phyloP scores from a whole-genome alignment of 306 rosid species.

The Crotalaria pallida region DNA sequence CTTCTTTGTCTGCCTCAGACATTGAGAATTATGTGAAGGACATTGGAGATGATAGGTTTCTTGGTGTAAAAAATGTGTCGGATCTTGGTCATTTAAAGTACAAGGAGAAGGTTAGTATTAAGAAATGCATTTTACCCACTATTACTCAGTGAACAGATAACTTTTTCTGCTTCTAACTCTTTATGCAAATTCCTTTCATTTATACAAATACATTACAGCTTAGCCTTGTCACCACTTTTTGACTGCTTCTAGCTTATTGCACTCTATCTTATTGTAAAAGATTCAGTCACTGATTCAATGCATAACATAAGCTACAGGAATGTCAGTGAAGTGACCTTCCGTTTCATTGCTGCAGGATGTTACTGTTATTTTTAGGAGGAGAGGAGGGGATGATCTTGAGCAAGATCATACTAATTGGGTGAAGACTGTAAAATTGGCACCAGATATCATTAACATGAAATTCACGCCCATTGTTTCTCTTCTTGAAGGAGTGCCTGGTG shows the following conservation, averaged over 20 bases:
- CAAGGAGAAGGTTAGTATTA: conserved; percentile 86
- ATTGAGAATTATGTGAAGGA: conserved; percentile 78
- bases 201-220: conserved; percentile 10
- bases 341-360: conserved; percentile 69
- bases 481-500: conserved; percentile 79
- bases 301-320: not conserved
- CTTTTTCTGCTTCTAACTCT: not conserved
- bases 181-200: not conserved
- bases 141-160: not conserved
- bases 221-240: not conserved
- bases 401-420: conserved; percentile 89
- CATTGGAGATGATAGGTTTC: conserved; percentile 79
- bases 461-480: conserved; percentile 89
- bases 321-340: conserved; percentile 4
- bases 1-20: conserved; percentile 64
- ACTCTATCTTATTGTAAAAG: not conserved
- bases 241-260: too few species aligned
- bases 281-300: conserved; percentile 16
- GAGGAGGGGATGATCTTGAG: conserved; percentile 99
- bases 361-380: conserved; percentile 92
- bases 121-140: not conserved
- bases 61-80: conserved; percentile 40
- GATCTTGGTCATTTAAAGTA: conserved; percentile 70
- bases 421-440: conserved; percentile 75
- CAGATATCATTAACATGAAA: conserved; percentile 94